These are phyloP conservation scores for Hypoxylon perforatum DNA, from an alignment of 495 filamentous ascomycete species.

Conservation along the genomic window DNA sequence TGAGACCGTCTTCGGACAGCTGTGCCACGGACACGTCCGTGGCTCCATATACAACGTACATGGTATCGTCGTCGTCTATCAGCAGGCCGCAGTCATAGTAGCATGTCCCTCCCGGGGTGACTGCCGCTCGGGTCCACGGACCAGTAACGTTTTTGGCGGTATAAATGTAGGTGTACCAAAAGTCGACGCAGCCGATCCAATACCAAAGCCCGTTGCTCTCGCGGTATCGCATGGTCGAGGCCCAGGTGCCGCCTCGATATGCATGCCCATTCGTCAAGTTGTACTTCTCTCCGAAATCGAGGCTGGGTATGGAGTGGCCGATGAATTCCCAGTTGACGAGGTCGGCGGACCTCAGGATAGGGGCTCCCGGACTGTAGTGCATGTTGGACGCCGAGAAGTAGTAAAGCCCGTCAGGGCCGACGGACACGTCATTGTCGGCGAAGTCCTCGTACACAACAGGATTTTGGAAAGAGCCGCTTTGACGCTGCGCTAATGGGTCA, in stretches of 20 bases:
- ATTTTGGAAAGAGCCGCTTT: slow-evolving; percentile 38
- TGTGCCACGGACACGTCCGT: slow-evolving; percentile 61
- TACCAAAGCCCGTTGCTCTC: slow-evolving; percentile 59
- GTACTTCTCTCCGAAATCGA: slow-evolving; percentile 61
- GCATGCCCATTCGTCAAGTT: slow-evolving; percentile 55
- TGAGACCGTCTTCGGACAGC: slow-evolving; percentile 58
- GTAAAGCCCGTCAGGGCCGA: slow-evolving; percentile 39
- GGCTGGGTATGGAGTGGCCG: slow-evolving; percentile 63
- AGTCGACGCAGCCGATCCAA: slow-evolving; percentile 67
- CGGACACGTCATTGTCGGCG: slow-evolving; percentile 45
- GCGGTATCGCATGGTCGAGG: slow-evolving; percentile 63
- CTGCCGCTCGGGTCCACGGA: slow-evolving; percentile 38
- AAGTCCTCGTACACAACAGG: slow-evolving; percentile 46
- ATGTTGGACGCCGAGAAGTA: slow-evolving; percentile 69
- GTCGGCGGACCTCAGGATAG: slow-evolving; percentile 66
- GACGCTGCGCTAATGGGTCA: no score
- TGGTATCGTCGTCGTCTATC: slow-evolving; percentile 66
- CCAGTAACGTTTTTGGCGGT: slow-evolving; percentile 48
- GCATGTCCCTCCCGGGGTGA: slow-evolving; percentile 49
- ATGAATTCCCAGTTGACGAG: slow-evolving; percentile 68
- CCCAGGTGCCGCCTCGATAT: slow-evolving; percentile 68
- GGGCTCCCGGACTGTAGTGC: slow-evolving; percentile 69
- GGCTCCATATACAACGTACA: slow-evolving; percentile 68
- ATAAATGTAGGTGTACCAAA: slow-evolving; percentile 59
- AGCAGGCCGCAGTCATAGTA: slow-evolving; percentile 70